phyloP scores from a whole-genome alignment of 306 rosid species.

The Acacia melanoxylon region DNA sequence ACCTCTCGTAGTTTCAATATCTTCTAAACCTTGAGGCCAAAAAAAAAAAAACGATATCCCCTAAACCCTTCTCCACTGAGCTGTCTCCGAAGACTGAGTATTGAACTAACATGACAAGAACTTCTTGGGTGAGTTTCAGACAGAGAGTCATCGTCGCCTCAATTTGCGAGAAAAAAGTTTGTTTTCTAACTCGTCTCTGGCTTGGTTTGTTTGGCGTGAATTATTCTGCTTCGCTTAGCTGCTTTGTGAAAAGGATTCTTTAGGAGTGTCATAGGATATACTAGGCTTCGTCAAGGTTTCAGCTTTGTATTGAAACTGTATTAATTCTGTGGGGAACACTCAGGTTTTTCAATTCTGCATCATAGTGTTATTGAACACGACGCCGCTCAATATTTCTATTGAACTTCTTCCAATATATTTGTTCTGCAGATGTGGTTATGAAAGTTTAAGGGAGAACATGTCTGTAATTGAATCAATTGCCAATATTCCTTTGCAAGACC shows the following conservation, averaged over 20 bases:
- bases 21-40: background rate
- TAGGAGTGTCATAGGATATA: slow-evolving; percentile 27
- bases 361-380: background rate
- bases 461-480: slow-evolving; percentile 65
- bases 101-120: background rate
- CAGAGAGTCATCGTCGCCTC: background rate
- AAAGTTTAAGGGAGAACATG: slow-evolving; percentile 40
- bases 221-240: slow-evolving; percentile 1
- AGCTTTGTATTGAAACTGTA: background rate
- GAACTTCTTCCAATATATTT: background rate
- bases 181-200: background rate
- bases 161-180: background rate
- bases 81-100: background rate
- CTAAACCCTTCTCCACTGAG: background rate
- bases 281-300: slow-evolving; percentile 3
- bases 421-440: slow-evolving; percentile 18
- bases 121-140: background rate
- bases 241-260: slow-evolving; percentile 18
- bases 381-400: background rate
- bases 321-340: background rate
- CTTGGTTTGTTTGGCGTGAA: background rate
- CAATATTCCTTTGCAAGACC: slow-evolving; percentile 81
- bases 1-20: background rate
- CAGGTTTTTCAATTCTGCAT: slow-evolving; percentile 12
- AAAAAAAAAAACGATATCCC: background rate